Evolutionary conservation across 257 asterid species (phyloP).

Genomic region (Ocimum tenuiflorum): DNA sequence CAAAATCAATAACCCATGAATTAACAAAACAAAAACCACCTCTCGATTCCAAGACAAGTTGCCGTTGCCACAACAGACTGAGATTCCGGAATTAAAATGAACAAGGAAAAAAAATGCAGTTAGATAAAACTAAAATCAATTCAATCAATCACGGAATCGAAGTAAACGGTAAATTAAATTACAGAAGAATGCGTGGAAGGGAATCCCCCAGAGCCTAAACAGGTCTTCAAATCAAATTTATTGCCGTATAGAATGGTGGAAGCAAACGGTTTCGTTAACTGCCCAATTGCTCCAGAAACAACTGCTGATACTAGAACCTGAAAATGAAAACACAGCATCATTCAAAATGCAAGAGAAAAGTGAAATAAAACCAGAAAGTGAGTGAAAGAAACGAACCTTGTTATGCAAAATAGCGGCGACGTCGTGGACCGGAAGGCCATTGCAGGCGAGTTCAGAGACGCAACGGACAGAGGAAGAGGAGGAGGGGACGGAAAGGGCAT

Average conservation of each 20-base stretch:
- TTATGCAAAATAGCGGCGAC: conserved; percentile 41
- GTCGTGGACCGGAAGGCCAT: conserved; percentile 17
- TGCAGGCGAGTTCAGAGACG: conserved; percentile 26
- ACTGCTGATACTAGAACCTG: conserved; percentile 78
- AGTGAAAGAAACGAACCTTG: conserved; percentile 27
- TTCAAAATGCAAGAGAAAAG: background rate
- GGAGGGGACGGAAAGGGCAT: background rate
- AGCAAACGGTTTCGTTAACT: conserved; percentile 65
- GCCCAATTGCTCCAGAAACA: conserved; percentile 76
- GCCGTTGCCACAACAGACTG: conserved; percentile 85
- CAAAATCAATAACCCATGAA: too few species aligned
- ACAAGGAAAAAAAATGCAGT: conserved; percentile 8
- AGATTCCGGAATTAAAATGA: background rate
- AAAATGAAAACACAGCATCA: background rate
- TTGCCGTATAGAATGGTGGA: conserved; percentile 48
- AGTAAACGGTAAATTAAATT: background rate
- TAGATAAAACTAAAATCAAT: background rate
- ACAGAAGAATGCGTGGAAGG: conserved; percentile 97
- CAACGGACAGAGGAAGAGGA: conserved; percentile 23
- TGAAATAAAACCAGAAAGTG: background rate
- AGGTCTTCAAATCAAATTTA: conserved; percentile 44
- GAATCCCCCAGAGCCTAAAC: conserved; percentile 69
- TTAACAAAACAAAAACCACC: background rate
- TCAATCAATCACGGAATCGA: background rate
- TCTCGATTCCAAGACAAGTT: conserved; percentile 36